phyloP scores from a whole-genome alignment of 345 rosid species.

The Camelina laxa region DNA sequence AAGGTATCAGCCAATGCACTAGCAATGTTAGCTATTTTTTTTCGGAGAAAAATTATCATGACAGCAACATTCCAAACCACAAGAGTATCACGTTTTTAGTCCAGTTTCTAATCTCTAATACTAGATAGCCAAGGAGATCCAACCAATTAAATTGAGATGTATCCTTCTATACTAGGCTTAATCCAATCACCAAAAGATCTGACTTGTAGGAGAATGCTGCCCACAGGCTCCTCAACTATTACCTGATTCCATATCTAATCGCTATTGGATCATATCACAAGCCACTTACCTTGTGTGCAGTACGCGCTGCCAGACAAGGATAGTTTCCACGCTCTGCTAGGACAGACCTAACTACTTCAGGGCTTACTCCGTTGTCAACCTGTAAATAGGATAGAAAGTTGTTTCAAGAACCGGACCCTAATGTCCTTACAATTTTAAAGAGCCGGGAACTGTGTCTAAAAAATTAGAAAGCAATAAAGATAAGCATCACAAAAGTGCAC shows the following conservation, averaged over 20 bases:
- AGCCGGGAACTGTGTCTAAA: not conserved
- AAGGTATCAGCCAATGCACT: conserved; percentile 30
- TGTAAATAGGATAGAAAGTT: conserved; percentile 38
- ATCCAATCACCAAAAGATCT: conserved; percentile 17
- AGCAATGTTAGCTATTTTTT: not conserved
- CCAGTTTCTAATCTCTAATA: conserved; percentile 19
- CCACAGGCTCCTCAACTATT: conserved; percentile 19
- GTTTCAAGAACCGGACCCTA: conserved; percentile 24
- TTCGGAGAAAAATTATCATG: conserved; percentile 3
- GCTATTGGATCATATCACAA: conserved; percentile 13
- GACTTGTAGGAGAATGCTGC: conserved; percentile 10
- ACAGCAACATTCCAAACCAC: conserved; percentile 1
- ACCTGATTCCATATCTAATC: conserved; percentile 4
- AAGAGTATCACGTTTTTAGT: conserved; percentile 4
- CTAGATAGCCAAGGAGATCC: not conserved
- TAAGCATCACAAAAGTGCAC: conserved; percentile 35
- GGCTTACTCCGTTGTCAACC: conserved; percentile 85
- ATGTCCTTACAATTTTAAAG: conserved; percentile 10
- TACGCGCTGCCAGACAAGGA: conserved; percentile 87
- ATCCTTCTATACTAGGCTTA: conserved; percentile 10
- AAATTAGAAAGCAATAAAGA: conserved; percentile 11
- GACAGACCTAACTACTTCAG: conserved; percentile 88
- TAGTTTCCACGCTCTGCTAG: conserved; percentile 77
- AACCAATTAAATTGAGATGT: conserved; percentile 7
- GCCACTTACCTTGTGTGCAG: conserved; percentile 70